phyloP scores from a whole-genome alignment of 345 rosid species.

The Citrus unshiu region DNA sequence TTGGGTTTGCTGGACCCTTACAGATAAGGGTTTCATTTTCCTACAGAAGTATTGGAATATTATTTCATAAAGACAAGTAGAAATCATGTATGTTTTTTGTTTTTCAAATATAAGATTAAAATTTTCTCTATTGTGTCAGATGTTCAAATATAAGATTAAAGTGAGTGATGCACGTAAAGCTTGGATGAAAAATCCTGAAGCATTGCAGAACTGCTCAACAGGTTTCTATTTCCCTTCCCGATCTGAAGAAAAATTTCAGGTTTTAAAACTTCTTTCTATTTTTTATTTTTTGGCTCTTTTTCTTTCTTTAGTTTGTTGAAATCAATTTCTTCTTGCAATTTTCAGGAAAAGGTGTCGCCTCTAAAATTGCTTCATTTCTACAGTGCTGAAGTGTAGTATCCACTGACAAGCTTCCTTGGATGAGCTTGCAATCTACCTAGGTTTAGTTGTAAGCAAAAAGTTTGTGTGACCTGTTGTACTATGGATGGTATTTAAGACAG shows the following conservation, averaged over 20 bases:
- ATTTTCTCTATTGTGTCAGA: constrained; percentile 35
- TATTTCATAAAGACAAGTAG: background rate
- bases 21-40: background rate
- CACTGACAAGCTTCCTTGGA: constrained; percentile 1
- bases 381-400: constrained; percentile 32
- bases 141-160: constrained; percentile 72
- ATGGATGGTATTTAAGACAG: background rate
- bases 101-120: background rate
- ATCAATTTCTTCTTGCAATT: background rate
- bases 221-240: constrained; percentile 70
- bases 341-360: constrained; percentile 56
- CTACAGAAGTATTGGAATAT: background rate
- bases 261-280: constrained; percentile 15
- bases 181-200: constrained; percentile 86
- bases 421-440: constrained; percentile 5
- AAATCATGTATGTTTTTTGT: background rate
- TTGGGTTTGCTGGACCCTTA: background rate
- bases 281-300: background rate
- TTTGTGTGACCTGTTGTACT: background rate
- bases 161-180: constrained; percentile 72
- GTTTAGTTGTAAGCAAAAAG: background rate
- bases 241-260: constrained; percentile 43
- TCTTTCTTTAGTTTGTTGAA: background rate
- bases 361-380: constrained; percentile 69
- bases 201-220: constrained; percentile 66